A percentile compares a stretch with the other conserved stretches of the same genome.
Evolutionary conservation across 768 basidiomycete genomes (phyloP).

Genomic region (Xerocomellus amylosporus): DNA sequence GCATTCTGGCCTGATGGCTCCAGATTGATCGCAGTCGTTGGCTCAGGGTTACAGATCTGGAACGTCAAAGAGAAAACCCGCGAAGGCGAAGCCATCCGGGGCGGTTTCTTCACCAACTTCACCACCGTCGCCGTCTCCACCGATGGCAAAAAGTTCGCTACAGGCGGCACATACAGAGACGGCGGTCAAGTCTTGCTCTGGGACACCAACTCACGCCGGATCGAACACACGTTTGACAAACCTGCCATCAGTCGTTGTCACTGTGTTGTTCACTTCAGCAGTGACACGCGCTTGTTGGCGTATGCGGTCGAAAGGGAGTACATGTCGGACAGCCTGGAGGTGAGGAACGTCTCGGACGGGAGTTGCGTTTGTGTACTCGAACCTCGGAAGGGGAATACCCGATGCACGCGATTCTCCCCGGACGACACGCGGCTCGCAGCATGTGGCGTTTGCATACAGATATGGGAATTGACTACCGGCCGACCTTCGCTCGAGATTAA

Average conservation of each 20-base stretch:
- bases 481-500: slow-evolving; percentile 25
- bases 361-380: slow-evolving; percentile 17
- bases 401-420: slow-evolving; percentile 27
- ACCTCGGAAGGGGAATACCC: slow-evolving; percentile 22
- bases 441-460: slow-evolving; percentile 24
- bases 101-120: slow-evolving; percentile 27
- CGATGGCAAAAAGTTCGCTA: slow-evolving; percentile 25
- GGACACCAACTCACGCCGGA: slow-evolving; percentile 19
- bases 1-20: slow-evolving; percentile 28
- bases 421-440: slow-evolving; percentile 23
- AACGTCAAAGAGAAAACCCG: slow-evolving; percentile 22
- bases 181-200: slow-evolving; percentile 24
- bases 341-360: slow-evolving; percentile 14
- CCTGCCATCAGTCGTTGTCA: slow-evolving; percentile 21
- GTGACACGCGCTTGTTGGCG: slow-evolving; percentile 17
- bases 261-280: slow-evolving; percentile 25
- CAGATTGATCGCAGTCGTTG: slow-evolving; percentile 25
- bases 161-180: slow-evolving; percentile 24
- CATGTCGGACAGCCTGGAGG: slow-evolving; percentile 25
- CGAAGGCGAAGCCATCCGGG: slow-evolving; percentile 21
- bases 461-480: slow-evolving; percentile 20
- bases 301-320: slow-evolving; percentile 25
- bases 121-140: slow-evolving; percentile 24
- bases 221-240: slow-evolving; percentile 26
- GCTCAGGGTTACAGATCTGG: slow-evolving; percentile 26